These are phyloP conservation scores for Spencermartinsiella europaea DNA, from an alignment of 805 yeast species.

Conservation along the genomic window DNA sequence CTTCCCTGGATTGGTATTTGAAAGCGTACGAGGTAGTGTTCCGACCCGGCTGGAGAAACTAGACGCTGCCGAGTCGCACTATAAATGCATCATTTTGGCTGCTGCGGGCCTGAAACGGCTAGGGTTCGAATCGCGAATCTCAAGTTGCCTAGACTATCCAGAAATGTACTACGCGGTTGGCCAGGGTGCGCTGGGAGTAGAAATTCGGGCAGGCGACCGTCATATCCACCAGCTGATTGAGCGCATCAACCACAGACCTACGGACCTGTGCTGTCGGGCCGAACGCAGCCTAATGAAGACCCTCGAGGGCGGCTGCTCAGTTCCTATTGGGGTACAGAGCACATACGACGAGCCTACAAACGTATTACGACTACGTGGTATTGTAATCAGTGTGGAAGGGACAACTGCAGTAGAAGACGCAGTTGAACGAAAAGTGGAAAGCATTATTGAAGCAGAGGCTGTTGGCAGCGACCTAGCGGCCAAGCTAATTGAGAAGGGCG, in stretches of 20 bases:
- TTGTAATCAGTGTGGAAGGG: slow-evolving; percentile 86
- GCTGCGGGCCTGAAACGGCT: slow-evolving; percentile 84
- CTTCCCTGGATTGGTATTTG: slow-evolving; percentile 71
- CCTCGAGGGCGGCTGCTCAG: slow-evolving; percentile 96
- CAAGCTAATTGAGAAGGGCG: slow-evolving; percentile 67
- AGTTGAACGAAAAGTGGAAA: slow-evolving; percentile 36
- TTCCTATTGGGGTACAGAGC: slow-evolving; percentile 90
- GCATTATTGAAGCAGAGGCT: slow-evolving; percentile 55
- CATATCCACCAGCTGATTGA: slow-evolving; percentile 55
- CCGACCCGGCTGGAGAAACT: slow-evolving; percentile 78
- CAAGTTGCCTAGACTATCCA: slow-evolving; percentile 61
- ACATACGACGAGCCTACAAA: slow-evolving; percentile 43
- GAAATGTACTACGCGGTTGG: slow-evolving; percentile 96
- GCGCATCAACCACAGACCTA: slow-evolving; percentile 54
- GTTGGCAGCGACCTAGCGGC: slow-evolving; percentile 70
- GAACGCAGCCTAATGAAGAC: slow-evolving; percentile 84
- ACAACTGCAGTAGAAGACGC: slow-evolving; percentile 56
- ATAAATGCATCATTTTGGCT: slow-evolving; percentile 76
- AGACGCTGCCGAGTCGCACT: slow-evolving; percentile 63
- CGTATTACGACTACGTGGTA: slow-evolving; percentile 52
- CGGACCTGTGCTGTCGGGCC: slow-evolving; percentile 75
- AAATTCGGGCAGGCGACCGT: slow-evolving; percentile 68
- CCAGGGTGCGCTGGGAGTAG: slow-evolving; percentile 97
- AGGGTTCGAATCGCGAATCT: slow-evolving; percentile 68
- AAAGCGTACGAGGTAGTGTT: slow-evolving; percentile 79